phyloP scores from a whole-genome alignment of 208 protist genomes.

The Leishmania tarentolae region DNA sequence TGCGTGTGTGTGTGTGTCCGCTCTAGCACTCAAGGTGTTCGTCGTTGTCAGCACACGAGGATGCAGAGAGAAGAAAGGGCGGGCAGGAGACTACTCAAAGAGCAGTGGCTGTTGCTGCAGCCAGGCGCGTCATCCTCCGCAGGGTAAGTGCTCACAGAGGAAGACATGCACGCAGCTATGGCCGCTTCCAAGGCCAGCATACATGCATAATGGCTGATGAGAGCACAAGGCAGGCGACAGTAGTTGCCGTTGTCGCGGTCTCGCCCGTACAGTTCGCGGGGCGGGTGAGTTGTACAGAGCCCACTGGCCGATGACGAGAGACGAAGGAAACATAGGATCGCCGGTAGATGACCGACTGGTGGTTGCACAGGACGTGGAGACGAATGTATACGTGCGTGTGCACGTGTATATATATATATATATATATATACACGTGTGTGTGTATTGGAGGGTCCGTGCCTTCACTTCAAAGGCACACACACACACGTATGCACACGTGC shows the following conservation, averaged over 20 bases:
- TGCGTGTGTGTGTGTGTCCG: not conserved
- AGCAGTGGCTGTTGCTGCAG: not conserved
- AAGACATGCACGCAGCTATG: not conserved
- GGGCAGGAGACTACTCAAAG: not conserved
- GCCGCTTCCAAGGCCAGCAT: not conserved
- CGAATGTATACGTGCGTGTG: not conserved
- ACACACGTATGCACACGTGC: not conserved
- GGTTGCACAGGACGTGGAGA: not conserved
- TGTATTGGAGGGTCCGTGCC: not conserved
- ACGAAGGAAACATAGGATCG: constrained; percentile 10
- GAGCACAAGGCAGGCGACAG: not conserved
- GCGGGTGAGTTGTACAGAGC: not conserved
- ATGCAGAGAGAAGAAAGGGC: not conserved
- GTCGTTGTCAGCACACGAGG: not conserved
- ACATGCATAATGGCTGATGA: not conserved
- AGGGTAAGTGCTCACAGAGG: not conserved
- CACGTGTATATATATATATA: not conserved
- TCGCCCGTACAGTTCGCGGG: not conserved
- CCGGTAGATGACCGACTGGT: not conserved
- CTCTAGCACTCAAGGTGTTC: not conserved
- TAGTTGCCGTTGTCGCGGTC: not conserved
- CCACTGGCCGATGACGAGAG: not conserved
- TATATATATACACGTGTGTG: not conserved
- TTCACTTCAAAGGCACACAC: not conserved
- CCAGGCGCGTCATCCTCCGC: not conserved